phyloP scores from a whole-genome alignment of 441 rosid genomes.

The Breynia disticha region DNA sequence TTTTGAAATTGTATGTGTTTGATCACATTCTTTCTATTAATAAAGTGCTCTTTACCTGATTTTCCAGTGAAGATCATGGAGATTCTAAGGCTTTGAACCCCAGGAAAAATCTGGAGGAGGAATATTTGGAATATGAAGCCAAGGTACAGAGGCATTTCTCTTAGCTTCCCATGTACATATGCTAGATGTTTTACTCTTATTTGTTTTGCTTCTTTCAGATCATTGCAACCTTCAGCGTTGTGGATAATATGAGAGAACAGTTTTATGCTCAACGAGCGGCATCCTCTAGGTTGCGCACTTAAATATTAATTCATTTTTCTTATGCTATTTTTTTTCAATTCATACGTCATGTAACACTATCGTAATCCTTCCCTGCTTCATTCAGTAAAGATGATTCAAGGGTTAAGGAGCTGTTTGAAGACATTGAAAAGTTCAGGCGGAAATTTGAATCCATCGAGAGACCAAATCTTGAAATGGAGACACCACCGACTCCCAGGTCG shows the following conservation, averaged over 20 bases:
- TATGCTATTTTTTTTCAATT: conserved; percentile 2
- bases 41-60: conserved; percentile 9
- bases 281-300: conserved; percentile 41
- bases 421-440: conserved; percentile 59
- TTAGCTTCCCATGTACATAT: not conserved
- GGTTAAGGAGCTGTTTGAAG: conserved; percentile 67
- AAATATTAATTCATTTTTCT: not conserved
- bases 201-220: conserved; percentile 38
- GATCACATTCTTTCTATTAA: conserved; percentile 9
- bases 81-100: conserved; percentile 50
- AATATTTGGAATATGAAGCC: conserved; percentile 80
- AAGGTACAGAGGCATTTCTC: conserved; percentile 37
- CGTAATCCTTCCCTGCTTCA: not conserved
- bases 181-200: not conserved
- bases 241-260: conserved; percentile 83
- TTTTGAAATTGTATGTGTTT: conserved; percentile 9
- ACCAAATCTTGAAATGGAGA: conserved; percentile 72
- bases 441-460: conserved; percentile 82
- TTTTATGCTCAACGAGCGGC: conserved; percentile 48
- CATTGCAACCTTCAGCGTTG: conserved; percentile 79
- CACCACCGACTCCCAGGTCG: conserved; percentile 34
- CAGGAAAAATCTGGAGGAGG: conserved; percentile 84
- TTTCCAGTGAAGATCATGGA: conserved; percentile 34
- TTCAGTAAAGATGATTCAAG: conserved; percentile 59
- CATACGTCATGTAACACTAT: conserved; percentile 4